Evolutionary conservation across 2,329 filamentous ascomycete genomes (phyloP).

Genomic region (Neoascochyta sp.): DNA sequence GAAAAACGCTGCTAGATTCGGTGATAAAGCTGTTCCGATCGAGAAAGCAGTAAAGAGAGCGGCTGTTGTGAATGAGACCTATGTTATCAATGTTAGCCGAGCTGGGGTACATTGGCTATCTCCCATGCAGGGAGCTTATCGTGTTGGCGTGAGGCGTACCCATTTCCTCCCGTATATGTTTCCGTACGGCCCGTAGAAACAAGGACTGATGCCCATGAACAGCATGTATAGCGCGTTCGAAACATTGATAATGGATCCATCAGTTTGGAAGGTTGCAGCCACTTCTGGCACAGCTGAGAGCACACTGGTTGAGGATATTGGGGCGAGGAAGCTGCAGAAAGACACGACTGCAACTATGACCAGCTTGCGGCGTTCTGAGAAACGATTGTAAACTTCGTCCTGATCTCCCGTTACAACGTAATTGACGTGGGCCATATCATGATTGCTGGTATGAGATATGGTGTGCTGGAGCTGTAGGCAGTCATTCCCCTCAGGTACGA

Average conservation of each 20-base stretch:
- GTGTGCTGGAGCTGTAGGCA: constrained; percentile 31
- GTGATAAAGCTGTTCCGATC: constrained; percentile 68
- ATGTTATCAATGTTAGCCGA: constrained; percentile 12
- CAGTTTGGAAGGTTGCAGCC: constrained; percentile 61
- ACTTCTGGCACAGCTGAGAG: constrained; percentile 72
- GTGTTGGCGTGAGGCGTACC: constrained; percentile 43
- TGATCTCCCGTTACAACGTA: constrained; percentile 34
- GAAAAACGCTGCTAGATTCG: constrained; percentile 68
- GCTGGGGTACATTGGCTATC: no score
- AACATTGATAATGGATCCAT: constrained; percentile 66
- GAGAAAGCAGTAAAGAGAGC: constrained; percentile 65
- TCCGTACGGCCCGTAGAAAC: constrained; percentile 68
- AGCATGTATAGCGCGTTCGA: constrained; percentile 73
- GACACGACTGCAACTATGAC: constrained; percentile 66
- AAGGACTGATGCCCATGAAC: constrained; percentile 62
- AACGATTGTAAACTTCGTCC: constrained; percentile 60
- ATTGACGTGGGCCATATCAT: constrained; percentile 29
- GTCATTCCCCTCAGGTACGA: constrained; percentile 19
- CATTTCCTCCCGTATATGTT: constrained; percentile 47
- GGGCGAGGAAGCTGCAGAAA: constrained; percentile 72
- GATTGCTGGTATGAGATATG: constrained; percentile 28
- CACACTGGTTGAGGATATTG: constrained; percentile 70
- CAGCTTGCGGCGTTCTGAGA: constrained; percentile 60
- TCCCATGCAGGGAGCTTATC: no score
- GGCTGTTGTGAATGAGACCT: constrained; percentile 59